Evolutionary conservation across 2,329 filamentous ascomycete species (phyloP).

Genomic region (Cryphonectria carpinicola): DNA sequence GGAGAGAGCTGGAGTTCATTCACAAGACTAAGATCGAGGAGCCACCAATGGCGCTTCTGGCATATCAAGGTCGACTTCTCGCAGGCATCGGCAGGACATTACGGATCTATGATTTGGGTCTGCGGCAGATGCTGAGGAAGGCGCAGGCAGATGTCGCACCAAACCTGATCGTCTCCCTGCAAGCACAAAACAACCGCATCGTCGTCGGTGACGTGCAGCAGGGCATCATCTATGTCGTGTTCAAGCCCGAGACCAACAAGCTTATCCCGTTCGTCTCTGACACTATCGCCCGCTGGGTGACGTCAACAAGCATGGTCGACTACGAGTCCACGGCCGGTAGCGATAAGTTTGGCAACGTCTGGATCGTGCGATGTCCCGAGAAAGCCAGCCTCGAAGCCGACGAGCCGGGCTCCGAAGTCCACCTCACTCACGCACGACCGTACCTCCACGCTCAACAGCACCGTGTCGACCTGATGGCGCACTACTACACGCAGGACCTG

Average conservation of each 20-base stretch:
- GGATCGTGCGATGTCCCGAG: conserved; percentile 84
- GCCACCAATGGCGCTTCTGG: conserved; percentile 85
- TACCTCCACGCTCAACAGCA: conserved; percentile 91
- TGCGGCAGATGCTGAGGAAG: conserved; percentile 91
- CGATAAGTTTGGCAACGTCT: conserved; percentile 97
- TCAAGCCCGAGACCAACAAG: conserved; percentile 89
- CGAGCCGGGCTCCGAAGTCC: conserved; percentile 86
- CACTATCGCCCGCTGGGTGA: conserved; percentile 86
- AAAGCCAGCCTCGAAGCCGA: conserved; percentile 90
- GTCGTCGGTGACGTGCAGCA: conserved; percentile 92
- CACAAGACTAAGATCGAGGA: conserved; percentile 94
- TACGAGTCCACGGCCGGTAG: conserved; percentile 95
- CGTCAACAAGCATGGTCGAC: conserved; percentile 90
- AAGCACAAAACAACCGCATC: conserved; percentile 89
- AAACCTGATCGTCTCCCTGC: conserved; percentile 84
- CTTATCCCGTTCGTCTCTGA: conserved; percentile 95
- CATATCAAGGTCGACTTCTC: conserved; percentile 87
- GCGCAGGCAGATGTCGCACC: conserved; percentile 79
- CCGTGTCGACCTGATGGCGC: conserved; percentile 80
- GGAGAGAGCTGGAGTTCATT: conserved; percentile 88
- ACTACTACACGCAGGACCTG: conserved; percentile 91
- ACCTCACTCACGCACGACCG: conserved; percentile 85
- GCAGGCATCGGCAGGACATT: conserved; percentile 84
- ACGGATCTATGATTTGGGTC: conserved; percentile 88
- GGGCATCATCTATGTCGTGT: conserved; percentile 88